Base-by-base conservation (phyloP, 805 yeast genomes). In the Jamesozyma piceae region DNA sequence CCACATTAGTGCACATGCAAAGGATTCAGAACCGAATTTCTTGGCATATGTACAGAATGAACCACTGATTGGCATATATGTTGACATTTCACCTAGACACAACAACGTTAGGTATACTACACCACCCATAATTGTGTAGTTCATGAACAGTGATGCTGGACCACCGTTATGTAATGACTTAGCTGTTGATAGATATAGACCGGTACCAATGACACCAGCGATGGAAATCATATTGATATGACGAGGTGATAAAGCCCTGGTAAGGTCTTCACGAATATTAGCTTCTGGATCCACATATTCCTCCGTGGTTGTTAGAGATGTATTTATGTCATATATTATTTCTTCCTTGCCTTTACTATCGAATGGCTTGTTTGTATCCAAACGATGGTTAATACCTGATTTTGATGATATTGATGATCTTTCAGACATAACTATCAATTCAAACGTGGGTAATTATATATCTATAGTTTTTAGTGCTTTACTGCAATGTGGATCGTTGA, bases 211-310 rank as follows among this genome's bases (percentile, higher is more conserved):
- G 44, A 81, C 73, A 28, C 87, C 86, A 43, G 86, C 89, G 47
- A 82, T 69, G 34, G 88, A 84, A 64, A 84, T 84, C 86, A 82
- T 79, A 46, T 80, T 78, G 50, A 84, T 63, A 58, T 84, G 90
- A 55, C 89, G 71, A 35, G 75, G 72, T 50, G 75, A 74, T 42
- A 80, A 66, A 29, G 43, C 40, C 35, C 50, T 44, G 5, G 37
- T 24, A 19, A 47, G 37, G 43, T 43, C 44, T 34, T 47, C 50
- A n/a, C n/a, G n/a, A n/a, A n/a, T n/a, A n/a, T n/a, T n/a, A n/a
- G n/a, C n/a, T n/a, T n/a, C n/a, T n/a, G n/a, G n/a, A n/a, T n/a
- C n/a, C n/a, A n/a, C n/a, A n/a, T n/a, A n/a, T n/a, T n/a, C n/a
- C n/a, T n/a, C n/a, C n/a, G n/a, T n/a, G n/a, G n/a, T n/a, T n/a